Conservation (phyloP, 257 asterid genomes). For the Scutellaria baicalensis region DNA sequence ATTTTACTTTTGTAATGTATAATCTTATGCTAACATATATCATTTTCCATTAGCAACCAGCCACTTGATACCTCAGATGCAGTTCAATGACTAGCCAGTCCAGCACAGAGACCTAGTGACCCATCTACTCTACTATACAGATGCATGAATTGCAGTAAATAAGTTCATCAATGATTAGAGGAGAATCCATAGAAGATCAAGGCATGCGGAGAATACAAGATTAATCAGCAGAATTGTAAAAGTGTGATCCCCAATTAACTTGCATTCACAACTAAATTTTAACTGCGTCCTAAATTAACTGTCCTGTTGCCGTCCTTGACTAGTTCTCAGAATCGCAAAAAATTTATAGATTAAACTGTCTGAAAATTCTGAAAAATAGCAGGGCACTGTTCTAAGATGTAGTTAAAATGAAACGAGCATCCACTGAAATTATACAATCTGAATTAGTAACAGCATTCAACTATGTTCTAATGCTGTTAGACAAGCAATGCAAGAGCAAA, state of each 20-base stretch:
- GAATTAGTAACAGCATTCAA: background rate
- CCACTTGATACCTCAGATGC: background rate
- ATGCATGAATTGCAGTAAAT: background rate
- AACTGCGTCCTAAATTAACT: background rate
- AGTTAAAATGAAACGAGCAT: background rate
- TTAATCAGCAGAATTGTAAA: background rate
- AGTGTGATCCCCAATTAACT: background rate
- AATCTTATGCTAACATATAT: background rate
- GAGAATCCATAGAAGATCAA: background rate
- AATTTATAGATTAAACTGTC: background rate
- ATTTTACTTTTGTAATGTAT: background rate
- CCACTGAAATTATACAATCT: constrained; percentile 9
- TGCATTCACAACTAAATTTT: background rate
- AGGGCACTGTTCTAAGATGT: background rate
- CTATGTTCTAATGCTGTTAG: background rate
- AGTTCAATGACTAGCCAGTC: background rate
- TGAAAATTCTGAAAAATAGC: background rate
- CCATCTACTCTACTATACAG: background rate
- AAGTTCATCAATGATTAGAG: background rate
- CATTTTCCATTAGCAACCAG: background rate
- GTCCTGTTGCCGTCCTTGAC: background rate
- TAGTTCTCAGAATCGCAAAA: background rate
- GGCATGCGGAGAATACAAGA: background rate
- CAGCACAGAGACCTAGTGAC: background rate
- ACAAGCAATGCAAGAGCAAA: constrained; percentile 15